Percentiles rank a stretch among this genome's conserved stretches.
These are phyloP conservation scores for Cercospora citrullina DNA, from an alignment of 2,329 filamentous ascomycete species.

Conservation along the genomic window DNA sequence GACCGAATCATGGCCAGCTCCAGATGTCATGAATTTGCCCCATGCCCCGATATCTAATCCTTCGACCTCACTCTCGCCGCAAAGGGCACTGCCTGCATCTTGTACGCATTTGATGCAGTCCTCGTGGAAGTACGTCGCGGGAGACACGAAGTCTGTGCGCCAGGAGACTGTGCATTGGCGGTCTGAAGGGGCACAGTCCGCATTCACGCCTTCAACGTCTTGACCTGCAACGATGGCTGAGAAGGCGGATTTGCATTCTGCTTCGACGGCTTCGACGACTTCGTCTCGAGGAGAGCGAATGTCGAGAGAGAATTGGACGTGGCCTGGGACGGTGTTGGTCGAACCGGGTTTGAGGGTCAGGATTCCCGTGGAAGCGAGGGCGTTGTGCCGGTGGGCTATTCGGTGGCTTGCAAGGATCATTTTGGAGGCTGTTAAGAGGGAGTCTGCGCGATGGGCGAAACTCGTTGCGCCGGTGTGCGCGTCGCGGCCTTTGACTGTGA, in stretches of 20 bases:
- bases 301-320: constrained; percentile 68
- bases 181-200: constrained; percentile 43
- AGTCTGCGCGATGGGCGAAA: constrained; percentile 65
- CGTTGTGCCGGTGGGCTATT: constrained; percentile 60
- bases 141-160: constrained; percentile 61
- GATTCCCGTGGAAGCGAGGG: constrained; percentile 70
- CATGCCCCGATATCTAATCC: constrained; percentile 33
- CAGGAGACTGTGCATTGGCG: constrained; percentile 56
- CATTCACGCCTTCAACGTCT: constrained; percentile 51
- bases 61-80: constrained; percentile 52
- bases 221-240: constrained; percentile 59
- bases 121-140: constrained; percentile 64
- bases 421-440: constrained; percentile 65
- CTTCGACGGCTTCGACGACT: constrained; percentile 59
- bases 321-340: constrained; percentile 72
- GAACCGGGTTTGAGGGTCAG: constrained; percentile 65
- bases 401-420: constrained; percentile 68
- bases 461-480: constrained; percentile 75
- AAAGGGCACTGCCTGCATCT: constrained; percentile 58
- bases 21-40: constrained; percentile 58
- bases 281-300: constrained; percentile 61
- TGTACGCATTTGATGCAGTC: constrained; percentile 67
- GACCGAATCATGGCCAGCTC: constrained; percentile 63
- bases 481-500: constrained; percentile 66
- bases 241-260: constrained; percentile 59